Evolutionary conservation across 352 stramenopile species (phyloP).

Genomic region (Phytopythium mirpurense): DNA sequence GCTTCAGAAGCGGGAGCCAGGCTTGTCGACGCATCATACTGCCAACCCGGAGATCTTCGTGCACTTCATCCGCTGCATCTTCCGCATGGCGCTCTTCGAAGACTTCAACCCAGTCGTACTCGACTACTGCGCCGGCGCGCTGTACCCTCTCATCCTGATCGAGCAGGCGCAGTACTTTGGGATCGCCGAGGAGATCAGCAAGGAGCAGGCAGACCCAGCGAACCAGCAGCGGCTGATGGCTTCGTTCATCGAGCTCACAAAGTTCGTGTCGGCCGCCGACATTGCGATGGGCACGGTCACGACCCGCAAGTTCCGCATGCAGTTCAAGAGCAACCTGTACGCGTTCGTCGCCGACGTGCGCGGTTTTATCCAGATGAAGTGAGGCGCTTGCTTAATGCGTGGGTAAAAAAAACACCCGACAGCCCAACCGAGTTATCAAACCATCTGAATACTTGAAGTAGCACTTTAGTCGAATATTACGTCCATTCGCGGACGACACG

Average conservation of each 20-base stretch:
- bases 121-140: conserved; percentile 54
- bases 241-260: conserved; percentile 61
- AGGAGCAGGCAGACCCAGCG: conserved; percentile 36
- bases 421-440: too few relatives aligned
- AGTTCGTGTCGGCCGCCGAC: conserved; percentile 58
- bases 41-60: conserved; percentile 61
- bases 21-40: conserved; percentile 39
- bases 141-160: conserved; percentile 82
- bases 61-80: conserved; percentile 69
- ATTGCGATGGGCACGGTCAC: conserved; percentile 50
- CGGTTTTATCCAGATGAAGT: conserved; percentile 82
- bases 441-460: too few relatives aligned
- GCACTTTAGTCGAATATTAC: too few relatives aligned
- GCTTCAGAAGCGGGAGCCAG: conserved; percentile 33
- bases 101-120: conserved; percentile 72
- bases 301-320: conserved; percentile 62
- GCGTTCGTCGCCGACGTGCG: conserved; percentile 77
- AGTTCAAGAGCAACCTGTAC: conserved; percentile 83
- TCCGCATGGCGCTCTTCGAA: conserved; percentile 77
- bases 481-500: too few relatives aligned
- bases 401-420: too few relatives aligned
- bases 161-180: conserved; percentile 65
- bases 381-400: conserved; percentile 2
- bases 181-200: conserved; percentile 60
- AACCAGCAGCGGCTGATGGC: conserved; percentile 49